Conservation (phyloP, 1,284 basidiomycete genomes). For the Naganishia albida region DNA sequence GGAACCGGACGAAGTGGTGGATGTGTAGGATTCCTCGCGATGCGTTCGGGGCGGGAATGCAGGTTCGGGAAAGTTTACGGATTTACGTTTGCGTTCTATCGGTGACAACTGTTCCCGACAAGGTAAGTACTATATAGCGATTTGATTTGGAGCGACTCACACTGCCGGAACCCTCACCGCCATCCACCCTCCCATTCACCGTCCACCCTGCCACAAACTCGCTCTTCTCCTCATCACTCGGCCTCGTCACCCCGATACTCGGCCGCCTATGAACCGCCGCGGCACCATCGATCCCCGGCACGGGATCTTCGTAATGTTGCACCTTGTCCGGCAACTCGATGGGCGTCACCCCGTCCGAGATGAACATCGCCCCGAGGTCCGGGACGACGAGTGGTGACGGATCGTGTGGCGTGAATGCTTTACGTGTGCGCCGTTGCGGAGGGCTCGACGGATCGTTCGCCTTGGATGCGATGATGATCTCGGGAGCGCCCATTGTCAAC, state of each 20-base stretch:
- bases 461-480: slow-evolving; percentile 7
- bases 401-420: neutral
- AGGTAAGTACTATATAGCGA: neutral
- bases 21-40: slow-evolving; percentile 8
- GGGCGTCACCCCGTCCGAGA: neutral
- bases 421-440: neutral
- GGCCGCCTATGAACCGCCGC: neutral
- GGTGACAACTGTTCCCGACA: neutral
- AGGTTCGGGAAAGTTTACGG: neutral
- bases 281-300: slow-evolving; percentile 13
- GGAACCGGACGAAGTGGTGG: neutral
- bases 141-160: too few species aligned
- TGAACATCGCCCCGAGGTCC: slow-evolving; percentile 7
- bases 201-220: slow-evolving; percentile 10
- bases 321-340: neutral
- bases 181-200: neutral
- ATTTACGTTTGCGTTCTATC: neutral
- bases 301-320: neutral
- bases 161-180: too few species aligned
- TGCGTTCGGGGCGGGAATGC: neutral
- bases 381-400: neutral
- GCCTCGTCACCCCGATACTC: slow-evolving; percentile 9
- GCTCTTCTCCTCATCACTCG: slow-evolving; percentile 18
- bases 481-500: slow-evolving; percentile 8
- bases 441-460: slow-evolving; percentile 12